Base-by-base conservation (phyloP, 768 basidiomycete species). In the Trichaptum fuscoviolaceum region DNA sequence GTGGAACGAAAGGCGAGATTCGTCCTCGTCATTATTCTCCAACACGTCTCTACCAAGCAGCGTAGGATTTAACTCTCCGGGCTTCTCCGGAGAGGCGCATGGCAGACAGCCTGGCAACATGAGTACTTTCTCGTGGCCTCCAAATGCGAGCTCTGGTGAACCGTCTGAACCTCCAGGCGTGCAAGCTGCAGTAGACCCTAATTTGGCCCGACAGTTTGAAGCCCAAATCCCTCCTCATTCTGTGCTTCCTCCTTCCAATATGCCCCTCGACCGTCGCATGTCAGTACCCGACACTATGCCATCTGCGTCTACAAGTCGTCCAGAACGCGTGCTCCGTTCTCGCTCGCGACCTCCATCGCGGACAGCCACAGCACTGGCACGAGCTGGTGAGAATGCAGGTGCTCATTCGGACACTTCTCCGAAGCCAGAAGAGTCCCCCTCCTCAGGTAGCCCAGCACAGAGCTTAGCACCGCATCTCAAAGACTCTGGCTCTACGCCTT, bases 291-390 rank as follows among this genome's bases (percentile, higher is more conserved):
- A 79, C 65, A 86, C 87, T 73, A 82, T 82, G 68, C 76, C 83
- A 27, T 73, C 82, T 35, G 77, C 83, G 26, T 75, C 82, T 35
- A 71, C 83, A 25, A 71, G 80, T 63, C 78, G 79, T 59, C 79
- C 82, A 36, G 80, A 82, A 42, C 82, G 89, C 72, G 82, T 79
- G 63, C 74, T 89, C 63, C 87, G 89, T 68, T 84, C 87, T 25
- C 83, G 85, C 68, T 91, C 90, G 35, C 87, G 90, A 17, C 89
- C 90, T 1, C 86, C 90, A 27, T 91, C 89, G 62, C 86, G 87
- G 69, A 75, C 80, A 59, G 36, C 34, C 63, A 34, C 59, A 23
- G 59, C 59, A 42, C 34, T 36, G 25, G 25, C 63, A 30, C 35
- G 26, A n/a, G 69, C 61, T 63, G 64, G 59, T 34, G 52, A 60